Evolutionary conservation across 106 monocot species (phyloP), one percentile per base, ranked within the genome.

Genomic region (Ottelia alismoides): DNA sequence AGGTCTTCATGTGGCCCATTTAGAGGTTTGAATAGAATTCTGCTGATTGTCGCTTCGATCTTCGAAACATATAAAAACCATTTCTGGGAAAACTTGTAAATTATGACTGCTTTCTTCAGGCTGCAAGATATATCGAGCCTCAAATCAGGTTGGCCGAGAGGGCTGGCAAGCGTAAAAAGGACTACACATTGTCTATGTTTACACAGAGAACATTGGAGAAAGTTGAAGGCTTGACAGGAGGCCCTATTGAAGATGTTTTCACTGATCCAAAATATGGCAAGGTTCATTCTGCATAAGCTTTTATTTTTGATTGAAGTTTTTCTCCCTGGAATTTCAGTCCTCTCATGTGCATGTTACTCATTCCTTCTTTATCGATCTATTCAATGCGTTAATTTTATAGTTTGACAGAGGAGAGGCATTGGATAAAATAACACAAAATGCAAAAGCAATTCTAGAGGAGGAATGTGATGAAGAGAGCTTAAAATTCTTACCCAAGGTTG

Each of bases 371-470:
- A 14, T 20, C 14, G 6, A 14, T 58, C 23, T 25, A 50, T 57
- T 30, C 2, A 60, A 52, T 53, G 4, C 53, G 68, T 1, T 45
- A 10, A 26, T 30, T 55, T n/a, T n/a, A n/a, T 71, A 96, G 96
- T 96, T 96, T 78, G 88, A 96, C 57, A 73, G 96, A 25, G 96
- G 96, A 64, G 88, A 79, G 70, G 88, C 96, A 4, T 72, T 96
- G 70, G 96, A 96, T 28, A 88, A 79, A 47, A 88, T 96, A 45
- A 69, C 72, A 61, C 75, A 89, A 72, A 62, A 40, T 62, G 96
- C 80, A 45, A 96, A 74, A 70, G 65, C 58, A 29, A 71, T 82
- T 51, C 88, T 96, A 51, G 85, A 85, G 74, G 88, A 96, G 75
- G 81, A 89, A 47, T 55, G 74, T 45, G 88, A 96, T 56, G 96